Evolutionary conservation across 148 eudicot species (phyloP).

Genomic region (Silene latifolia): DNA sequence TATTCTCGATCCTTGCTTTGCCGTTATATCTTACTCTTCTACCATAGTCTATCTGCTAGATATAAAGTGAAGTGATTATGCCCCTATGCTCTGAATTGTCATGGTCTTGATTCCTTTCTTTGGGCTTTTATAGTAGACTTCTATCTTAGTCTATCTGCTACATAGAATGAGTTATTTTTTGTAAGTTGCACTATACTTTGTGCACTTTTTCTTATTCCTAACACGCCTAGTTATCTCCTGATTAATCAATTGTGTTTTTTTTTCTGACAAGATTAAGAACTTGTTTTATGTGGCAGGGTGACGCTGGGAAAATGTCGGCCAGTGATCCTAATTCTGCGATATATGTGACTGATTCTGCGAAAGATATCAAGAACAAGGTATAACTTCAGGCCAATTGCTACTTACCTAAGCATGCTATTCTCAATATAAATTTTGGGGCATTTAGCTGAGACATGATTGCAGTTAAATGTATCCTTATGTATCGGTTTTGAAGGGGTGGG

Average conservation of each 20-base stretch:
- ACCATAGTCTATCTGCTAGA: neutral
- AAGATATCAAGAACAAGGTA: conserved; percentile 87
- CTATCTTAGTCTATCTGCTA: neutral
- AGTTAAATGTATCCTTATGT: neutral
- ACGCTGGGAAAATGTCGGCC: conserved; percentile 93
- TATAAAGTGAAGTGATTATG: too few species aligned
- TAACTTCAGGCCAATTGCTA: neutral
- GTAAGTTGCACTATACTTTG: neutral
- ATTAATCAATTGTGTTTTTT: neutral
- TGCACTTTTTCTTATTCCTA: neutral
- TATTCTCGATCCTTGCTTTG: neutral
- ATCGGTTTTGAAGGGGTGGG: neutral
- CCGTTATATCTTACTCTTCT: neutral
- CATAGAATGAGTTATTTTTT: neutral
- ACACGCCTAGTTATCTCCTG: neutral
- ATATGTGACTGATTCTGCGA: conserved; percentile 88
- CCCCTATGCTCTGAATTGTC: too few species aligned
- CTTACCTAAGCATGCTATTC: neutral
- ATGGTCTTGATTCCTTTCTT: neutral
- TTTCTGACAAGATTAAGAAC: conserved; percentile 9
- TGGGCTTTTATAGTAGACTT: neutral
- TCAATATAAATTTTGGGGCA: neutral
- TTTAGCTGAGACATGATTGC: neutral
- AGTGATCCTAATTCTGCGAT: conserved; percentile 97
- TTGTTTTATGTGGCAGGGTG: conserved; percentile 55